Percentiles rank a stretch among this genome's conserved stretches.
Conservation (phyloP, 441 rosid species). For the Rhodomyrtus psidioides region DNA sequence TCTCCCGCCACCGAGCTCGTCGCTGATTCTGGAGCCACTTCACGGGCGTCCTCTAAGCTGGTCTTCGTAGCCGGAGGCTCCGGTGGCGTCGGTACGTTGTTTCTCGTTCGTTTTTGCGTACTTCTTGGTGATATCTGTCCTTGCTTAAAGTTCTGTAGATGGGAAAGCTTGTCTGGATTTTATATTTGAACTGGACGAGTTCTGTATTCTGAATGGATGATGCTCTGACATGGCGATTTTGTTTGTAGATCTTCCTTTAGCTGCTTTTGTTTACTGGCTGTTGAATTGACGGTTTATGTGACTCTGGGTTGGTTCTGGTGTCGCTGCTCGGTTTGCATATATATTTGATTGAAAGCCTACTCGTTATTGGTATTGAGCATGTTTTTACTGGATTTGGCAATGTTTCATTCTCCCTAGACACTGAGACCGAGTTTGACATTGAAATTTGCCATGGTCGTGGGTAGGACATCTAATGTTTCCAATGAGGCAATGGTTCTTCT, state of each 20-base stretch:
- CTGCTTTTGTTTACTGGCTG: background rate
- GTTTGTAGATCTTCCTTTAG: background rate
- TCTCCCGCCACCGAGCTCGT: slow-evolving; percentile 29
- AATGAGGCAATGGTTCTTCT: background rate
- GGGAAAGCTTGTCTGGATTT: background rate
- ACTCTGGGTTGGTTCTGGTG: background rate
- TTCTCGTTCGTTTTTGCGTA: background rate
- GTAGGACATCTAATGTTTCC: background rate
- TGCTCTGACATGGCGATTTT: background rate
- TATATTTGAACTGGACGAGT: background rate
- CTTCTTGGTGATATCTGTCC: background rate
- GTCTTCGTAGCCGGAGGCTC: slow-evolving; percentile 82
- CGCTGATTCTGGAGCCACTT: slow-evolving; percentile 10
- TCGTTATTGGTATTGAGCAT: background rate
- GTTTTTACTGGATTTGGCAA: background rate
- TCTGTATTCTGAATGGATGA: too few species aligned
- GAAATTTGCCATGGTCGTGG: background rate
- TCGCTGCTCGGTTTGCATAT: background rate
- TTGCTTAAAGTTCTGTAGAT: background rate
- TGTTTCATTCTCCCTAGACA: background rate
- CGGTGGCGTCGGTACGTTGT: slow-evolving; percentile 75
- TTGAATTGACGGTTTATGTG: background rate
- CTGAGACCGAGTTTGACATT: background rate
- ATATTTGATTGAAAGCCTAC: background rate
- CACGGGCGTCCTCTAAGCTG: slow-evolving; percentile 59